These are phyloP conservation scores for Cryphonectria carpinicola DNA, from an alignment of 2,329 filamentous ascomycete genomes.

Conservation along the genomic window DNA sequence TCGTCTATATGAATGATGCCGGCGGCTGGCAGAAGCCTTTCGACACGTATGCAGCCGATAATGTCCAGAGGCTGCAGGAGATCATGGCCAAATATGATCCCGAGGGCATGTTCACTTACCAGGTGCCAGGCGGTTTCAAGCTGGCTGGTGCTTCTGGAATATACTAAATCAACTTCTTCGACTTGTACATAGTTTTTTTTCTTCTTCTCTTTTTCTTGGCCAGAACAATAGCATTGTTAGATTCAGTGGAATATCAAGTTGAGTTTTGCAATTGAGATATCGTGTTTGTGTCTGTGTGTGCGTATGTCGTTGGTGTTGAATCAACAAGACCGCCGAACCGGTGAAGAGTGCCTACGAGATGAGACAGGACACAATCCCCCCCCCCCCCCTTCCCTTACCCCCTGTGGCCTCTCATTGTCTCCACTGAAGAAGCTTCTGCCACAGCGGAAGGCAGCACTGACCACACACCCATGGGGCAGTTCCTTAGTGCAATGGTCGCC, in stretches of 20 bases:
- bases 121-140: slow-evolving; percentile 23
- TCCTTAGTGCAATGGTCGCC: neutral
- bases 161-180: neutral
- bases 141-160: slow-evolving; percentile 2
- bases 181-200: neutral
- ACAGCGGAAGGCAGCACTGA: slow-evolving; percentile 12
- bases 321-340: too few relatives aligned
- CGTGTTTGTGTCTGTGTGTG: neutral
- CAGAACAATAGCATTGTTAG: neutral
- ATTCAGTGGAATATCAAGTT: neutral
- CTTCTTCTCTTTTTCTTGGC: too few relatives aligned
- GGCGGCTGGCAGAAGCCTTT: slow-evolving; percentile 13
- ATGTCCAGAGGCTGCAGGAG: slow-evolving; percentile 17
- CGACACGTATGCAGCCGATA: slow-evolving; percentile 15
- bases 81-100: slow-evolving; percentile 26
- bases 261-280: neutral
- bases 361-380: neutral
- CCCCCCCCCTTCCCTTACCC: too few relatives aligned
- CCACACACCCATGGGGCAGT: neutral
- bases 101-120: slow-evolving; percentile 14
- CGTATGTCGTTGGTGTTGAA: neutral
- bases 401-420: neutral
- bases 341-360: neutral
- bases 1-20: slow-evolving; percentile 21
- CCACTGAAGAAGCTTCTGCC: slow-evolving; percentile 26